phyloP scores from a whole-genome alignment of 208 protist species.

The Borovskyia barvae region DNA sequence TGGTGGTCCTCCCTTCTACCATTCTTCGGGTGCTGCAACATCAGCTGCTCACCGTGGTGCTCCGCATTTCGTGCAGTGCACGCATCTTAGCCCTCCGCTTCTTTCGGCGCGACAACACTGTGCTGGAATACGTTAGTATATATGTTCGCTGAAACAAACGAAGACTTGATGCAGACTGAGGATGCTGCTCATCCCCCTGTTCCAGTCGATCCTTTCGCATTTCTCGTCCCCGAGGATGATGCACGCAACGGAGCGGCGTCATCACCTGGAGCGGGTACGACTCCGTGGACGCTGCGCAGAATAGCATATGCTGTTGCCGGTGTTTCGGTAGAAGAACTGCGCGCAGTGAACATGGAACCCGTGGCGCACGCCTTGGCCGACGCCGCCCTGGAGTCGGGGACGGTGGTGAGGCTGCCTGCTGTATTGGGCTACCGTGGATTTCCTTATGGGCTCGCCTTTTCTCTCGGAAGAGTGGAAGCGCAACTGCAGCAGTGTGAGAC shows the following conservation, averaged over 20 bases:
- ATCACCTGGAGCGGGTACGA: too few species aligned
- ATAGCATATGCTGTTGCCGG: constrained; percentile 27
- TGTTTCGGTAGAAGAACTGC: constrained; percentile 46
- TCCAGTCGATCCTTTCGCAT: constrained; percentile 23
- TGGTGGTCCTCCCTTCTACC: too few species aligned
- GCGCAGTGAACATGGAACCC: constrained; percentile 37
- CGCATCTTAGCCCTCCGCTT: too few species aligned
- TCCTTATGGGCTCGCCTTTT: constrained; percentile 40
- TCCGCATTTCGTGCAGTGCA: too few species aligned
- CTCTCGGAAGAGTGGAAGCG: constrained; percentile 41
- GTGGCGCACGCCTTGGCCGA: constrained; percentile 25
- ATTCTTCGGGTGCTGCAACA: too few species aligned
- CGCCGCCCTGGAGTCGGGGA: constrained; percentile 36
- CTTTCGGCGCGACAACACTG: too few species aligned
- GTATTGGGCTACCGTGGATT: constrained; percentile 14
- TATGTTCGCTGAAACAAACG: too few species aligned
- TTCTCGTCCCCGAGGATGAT: constrained; percentile 5
- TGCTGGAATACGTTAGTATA: too few species aligned
- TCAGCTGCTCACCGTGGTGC: too few species aligned
- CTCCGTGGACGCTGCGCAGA: constrained; percentile 25
- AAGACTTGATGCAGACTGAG: neutral
- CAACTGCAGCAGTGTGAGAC: constrained; percentile 36
- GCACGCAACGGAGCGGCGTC: neutral
- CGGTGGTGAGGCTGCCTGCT: constrained; percentile 42
- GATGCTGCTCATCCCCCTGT: constrained; percentile 1